Percentiles rank a stretch among this genome's conserved stretches.
These are phyloP conservation scores for Phoenix roebelenii DNA, from an alignment of 176 grass and related monocot genomes.

Conservation along the genomic window DNA sequence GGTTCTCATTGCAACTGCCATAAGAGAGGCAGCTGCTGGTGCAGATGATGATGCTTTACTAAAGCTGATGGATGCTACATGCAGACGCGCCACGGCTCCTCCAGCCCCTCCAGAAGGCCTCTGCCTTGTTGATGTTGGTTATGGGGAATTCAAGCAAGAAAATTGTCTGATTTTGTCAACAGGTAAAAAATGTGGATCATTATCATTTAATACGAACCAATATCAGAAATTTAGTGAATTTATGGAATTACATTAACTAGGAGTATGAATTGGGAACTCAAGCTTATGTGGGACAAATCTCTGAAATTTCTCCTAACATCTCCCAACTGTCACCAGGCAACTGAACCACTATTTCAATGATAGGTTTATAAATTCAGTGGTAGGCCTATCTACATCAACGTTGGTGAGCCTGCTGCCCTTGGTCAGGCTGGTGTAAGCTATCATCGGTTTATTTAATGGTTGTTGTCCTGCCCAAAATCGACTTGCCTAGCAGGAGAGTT, in stretches of 20 bases:
- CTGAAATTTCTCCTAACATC: no score
- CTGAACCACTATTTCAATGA: no score
- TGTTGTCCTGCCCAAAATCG: no score
- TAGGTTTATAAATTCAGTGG: no score
- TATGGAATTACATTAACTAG: neutral
- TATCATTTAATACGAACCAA: neutral
- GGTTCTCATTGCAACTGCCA: slow-evolving; percentile 68
- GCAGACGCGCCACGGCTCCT: slow-evolving; percentile 78
- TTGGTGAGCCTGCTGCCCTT: no score
- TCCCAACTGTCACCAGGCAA: no score
- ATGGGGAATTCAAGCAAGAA: slow-evolving; percentile 45
- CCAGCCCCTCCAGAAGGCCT: slow-evolving; percentile 83
- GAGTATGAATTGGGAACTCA: no score
- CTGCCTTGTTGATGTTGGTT: slow-evolving; percentile 79
- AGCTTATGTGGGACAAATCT: no score
- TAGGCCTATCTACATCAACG: no score
- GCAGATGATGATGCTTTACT: slow-evolving; percentile 51
- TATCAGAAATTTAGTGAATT: neutral
- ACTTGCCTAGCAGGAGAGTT: no score
- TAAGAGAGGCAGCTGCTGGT: slow-evolving; percentile 83
- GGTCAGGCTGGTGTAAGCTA: no score
- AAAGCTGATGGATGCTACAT: slow-evolving; percentile 72
- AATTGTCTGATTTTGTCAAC: slow-evolving; percentile 61
- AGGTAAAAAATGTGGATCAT: neutral
- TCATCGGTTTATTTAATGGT: no score